Conservation (phyloP, 768 basidiomycete genomes). For the Boletus reticuloceps region DNA sequence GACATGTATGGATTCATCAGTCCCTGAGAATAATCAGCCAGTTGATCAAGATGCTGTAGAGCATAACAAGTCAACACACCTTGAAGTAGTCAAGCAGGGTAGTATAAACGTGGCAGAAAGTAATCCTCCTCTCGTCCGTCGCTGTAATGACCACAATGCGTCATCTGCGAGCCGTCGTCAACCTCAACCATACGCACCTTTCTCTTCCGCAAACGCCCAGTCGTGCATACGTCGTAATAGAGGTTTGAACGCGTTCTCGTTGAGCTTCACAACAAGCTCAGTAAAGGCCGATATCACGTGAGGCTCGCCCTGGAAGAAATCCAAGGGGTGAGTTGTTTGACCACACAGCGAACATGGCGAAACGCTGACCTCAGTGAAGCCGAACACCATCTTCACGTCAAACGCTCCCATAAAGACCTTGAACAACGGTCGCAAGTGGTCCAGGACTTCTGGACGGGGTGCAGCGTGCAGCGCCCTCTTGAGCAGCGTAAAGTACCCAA, state of each 20-base stretch:
- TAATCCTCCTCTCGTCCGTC: constrained; percentile 52
- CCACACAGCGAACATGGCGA: constrained; percentile 14
- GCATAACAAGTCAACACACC: constrained; percentile 41
- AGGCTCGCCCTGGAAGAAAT: constrained; percentile 45
- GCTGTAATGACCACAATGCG: background rate
- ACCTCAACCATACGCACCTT: constrained; percentile 34
- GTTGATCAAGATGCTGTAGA: background rate
- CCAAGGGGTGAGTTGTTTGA: background rate
- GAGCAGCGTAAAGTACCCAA: constrained; percentile 64
- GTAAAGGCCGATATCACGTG: constrained; percentile 70
- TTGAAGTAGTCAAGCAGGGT: constrained; percentile 85
- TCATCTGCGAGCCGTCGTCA: background rate
- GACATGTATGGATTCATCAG: constrained; percentile 93
- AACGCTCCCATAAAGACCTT: constrained; percentile 79
- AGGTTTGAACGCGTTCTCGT: constrained; percentile 88
- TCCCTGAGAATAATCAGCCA: constrained; percentile 39
- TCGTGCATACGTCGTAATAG: constrained; percentile 90
- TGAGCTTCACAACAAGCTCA: constrained; percentile 88
- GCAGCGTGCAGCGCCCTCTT: constrained; percentile 63
- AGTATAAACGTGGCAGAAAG: constrained; percentile 73
- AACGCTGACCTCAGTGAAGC: constrained; percentile 28
- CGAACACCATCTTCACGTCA: constrained; percentile 43
- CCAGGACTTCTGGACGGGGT: constrained; percentile 59
- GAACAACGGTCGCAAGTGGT: constrained; percentile 66
- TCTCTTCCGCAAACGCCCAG: constrained; percentile 79